These are phyloP conservation scores for Lipomyces kockii DNA, from an alignment of 805 yeast genomes.

Conservation along the genomic window DNA sequence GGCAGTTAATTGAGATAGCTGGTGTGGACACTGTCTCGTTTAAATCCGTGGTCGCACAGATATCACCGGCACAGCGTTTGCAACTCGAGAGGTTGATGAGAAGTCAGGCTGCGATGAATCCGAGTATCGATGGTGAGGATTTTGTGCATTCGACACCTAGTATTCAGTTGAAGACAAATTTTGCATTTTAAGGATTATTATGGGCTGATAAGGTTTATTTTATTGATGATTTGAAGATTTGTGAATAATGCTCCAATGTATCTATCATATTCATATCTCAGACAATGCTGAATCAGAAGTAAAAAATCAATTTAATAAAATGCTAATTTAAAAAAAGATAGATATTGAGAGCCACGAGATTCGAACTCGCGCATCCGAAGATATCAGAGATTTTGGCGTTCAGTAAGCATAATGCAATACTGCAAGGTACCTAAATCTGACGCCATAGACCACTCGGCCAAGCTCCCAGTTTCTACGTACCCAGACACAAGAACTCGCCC, in stretches of 20 bases:
- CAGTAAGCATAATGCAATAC: slow-evolving; percentile 6
- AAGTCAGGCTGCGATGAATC: slow-evolving; percentile 15
- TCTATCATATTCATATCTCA: neutral
- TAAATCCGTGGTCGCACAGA: slow-evolving; percentile 51
- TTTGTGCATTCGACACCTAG: slow-evolving; percentile 13
- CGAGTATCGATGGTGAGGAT: neutral
- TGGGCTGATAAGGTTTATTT: too few relatives aligned
- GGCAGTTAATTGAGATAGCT: slow-evolving; percentile 43
- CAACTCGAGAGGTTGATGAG: slow-evolving; percentile 32
- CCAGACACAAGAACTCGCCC: neutral
- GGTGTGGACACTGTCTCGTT: slow-evolving; percentile 42
- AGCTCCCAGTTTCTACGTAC: slow-evolving; percentile 29
- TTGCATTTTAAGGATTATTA: slow-evolving; percentile 15
- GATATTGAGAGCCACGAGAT: slow-evolving; percentile 47
- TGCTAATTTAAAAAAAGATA: slow-evolving; percentile 23
- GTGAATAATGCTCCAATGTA: neutral
- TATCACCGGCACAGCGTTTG: slow-evolving; percentile 47
- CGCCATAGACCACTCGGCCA: slow-evolving; percentile 52
- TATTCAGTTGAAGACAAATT: slow-evolving; percentile 30
- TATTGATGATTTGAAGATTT: too few relatives aligned
- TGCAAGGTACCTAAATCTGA: slow-evolving; percentile 46
- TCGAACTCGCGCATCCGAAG: slow-evolving; percentile 51
- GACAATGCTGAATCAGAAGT: neutral
- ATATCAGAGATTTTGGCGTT: slow-evolving; percentile 45
- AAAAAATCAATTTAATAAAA: too few relatives aligned